phyloP scores from a whole-genome alignment of 495 filamentous ascomycete genomes.

The Tuber calosporum region DNA sequence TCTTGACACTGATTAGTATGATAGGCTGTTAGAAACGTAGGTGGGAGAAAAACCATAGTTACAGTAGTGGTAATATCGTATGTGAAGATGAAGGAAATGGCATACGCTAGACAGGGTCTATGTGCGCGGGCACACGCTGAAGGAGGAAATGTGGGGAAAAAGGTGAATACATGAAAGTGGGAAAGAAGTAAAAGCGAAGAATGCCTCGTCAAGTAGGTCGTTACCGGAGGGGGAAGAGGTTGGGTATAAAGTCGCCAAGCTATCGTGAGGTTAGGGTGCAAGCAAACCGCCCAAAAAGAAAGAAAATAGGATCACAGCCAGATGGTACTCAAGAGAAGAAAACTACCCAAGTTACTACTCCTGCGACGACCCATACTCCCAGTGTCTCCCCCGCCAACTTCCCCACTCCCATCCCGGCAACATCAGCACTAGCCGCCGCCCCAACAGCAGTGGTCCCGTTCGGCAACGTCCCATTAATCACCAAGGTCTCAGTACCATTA shows the following conservation, averaged over 20 bases:
- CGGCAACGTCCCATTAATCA: constrained; percentile 77
- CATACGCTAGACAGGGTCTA: neutral
- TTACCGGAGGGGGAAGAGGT: neutral
- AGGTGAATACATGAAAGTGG: neutral
- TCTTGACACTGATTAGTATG: neutral
- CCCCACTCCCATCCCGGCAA: constrained; percentile 30
- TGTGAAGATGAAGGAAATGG: neutral
- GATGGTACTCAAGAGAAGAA: constrained; percentile 6
- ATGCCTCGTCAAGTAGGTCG: neutral
- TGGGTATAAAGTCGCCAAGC: neutral
- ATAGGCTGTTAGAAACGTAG: neutral
- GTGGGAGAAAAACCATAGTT: neutral
- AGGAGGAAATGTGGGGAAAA: neutral
- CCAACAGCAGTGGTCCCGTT: constrained; percentile 71
- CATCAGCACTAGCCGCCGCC: constrained; percentile 47
- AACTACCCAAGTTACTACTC: neutral
- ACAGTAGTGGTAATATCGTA: neutral
- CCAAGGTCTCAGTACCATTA: constrained; percentile 68
- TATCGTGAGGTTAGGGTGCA: neutral
- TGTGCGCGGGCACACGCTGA: neutral
- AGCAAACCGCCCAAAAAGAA: neutral
- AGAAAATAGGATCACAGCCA: neutral
- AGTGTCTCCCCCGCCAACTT: neutral
- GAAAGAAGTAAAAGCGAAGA: neutral
- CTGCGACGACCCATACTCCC: constrained; percentile 7